Base-by-base conservation (phyloP, 805 yeast genomes). In the Starmerella potacharoeniae region DNA sequence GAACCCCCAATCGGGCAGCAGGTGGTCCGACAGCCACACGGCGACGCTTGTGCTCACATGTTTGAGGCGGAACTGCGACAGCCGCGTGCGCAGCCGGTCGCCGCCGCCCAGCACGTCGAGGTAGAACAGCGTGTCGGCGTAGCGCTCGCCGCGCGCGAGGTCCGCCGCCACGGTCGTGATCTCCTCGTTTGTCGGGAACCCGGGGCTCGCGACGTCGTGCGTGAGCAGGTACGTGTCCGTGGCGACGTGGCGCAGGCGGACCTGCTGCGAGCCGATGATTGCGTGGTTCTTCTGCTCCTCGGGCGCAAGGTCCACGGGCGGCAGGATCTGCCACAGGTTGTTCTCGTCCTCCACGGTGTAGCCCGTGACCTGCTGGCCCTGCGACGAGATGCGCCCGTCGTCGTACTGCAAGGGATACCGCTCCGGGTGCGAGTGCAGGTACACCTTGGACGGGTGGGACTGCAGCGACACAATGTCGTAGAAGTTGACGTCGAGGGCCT, bases 1-100 rank as follows among this genome's bases (percentile, higher is more conserved):
- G 68, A 81, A 93, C 22, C 98, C 99, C 99, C 99, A 93, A 16
- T 81, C 82, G 17, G 99, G 99, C 66, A 90, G 82, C 10, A 33
- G 11, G 61, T 74, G 72, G 46, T 96, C 97, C 10, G 93, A 77
- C 13, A 91, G 86, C 61, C 90, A 86, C 66, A 93, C 73, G 69
- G 89, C 90, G 69, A 97, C 95, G 43, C 85, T 84, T 64, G 88
- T 68, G 9, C 68, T 79, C 60, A 75, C 75, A 69, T 83, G 83
- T 64, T 75, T 80, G 62, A 93, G 73, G 70, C 96, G 79, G 71
- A 93, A 80, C 28, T 88, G 81, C 1, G 96, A 77, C 39, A 96
- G 80, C 59, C 90, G 77, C 16, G 97, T 93, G 55, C 70, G 70
- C 28, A 69, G 64, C 42, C 55, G 48, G 55, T 65, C 58, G 37